Conservation (phyloP, 768 basidiomycete genomes). For the Boletales sp. region DNA sequence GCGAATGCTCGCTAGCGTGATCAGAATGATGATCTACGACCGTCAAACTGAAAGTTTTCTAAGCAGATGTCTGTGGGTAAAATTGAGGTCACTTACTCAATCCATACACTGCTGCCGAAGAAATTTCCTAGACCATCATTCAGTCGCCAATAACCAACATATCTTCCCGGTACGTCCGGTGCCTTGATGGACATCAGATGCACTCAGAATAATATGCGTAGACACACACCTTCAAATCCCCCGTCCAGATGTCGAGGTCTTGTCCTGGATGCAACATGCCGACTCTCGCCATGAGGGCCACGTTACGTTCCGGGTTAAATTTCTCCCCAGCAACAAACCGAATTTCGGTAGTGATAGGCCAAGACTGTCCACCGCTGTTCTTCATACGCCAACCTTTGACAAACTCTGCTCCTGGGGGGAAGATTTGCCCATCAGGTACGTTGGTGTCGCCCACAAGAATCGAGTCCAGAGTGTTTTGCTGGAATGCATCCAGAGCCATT, state of each 20-base stretch:
- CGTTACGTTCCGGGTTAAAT: conserved; percentile 39
- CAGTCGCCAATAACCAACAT: conserved; percentile 76
- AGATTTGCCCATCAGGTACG: conserved; percentile 68
- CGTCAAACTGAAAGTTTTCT: conserved; percentile 46
- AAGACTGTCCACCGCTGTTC: conserved; percentile 60
- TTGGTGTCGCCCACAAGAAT: conserved; percentile 64
- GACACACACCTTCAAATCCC: conserved; percentile 63
- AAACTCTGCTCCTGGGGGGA: conserved; percentile 83
- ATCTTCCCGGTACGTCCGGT: conserved; percentile 68
- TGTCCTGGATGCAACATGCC: conserved; percentile 57
- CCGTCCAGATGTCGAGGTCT: conserved; percentile 63
- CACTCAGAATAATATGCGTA: background rate
- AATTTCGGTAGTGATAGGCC: conserved; percentile 68
- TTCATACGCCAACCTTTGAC: conserved; percentile 77
- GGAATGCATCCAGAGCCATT: background rate
- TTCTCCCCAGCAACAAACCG: conserved; percentile 68
- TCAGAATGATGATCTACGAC: conserved; percentile 51
- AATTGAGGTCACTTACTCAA: conserved; percentile 55
- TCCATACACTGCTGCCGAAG: conserved; percentile 73
- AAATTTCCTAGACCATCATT: conserved; percentile 52
- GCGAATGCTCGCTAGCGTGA: conserved; percentile 41
- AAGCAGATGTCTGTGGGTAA: conserved; percentile 1
- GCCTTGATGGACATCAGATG: conserved; percentile 40
- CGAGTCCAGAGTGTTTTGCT: conserved; percentile 39
- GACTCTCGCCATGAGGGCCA: conserved; percentile 38